Evolutionary conservation across 2,329 filamentous ascomycete genomes (phyloP).

Genomic region (Mariannaea sp.): DNA sequence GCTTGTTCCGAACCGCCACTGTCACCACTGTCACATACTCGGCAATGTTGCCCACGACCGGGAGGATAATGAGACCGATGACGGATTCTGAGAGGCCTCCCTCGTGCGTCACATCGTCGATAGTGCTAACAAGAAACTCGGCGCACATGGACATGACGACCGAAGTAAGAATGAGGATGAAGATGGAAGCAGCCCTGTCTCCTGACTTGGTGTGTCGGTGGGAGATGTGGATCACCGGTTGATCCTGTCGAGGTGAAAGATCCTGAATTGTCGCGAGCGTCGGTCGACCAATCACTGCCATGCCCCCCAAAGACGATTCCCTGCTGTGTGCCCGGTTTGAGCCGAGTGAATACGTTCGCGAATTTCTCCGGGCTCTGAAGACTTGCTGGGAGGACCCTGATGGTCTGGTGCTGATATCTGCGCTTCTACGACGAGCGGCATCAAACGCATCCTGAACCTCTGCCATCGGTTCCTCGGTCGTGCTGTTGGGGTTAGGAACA

Average conservation of each 20-base stretch:
- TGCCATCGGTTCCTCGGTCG: conserved; percentile 5
- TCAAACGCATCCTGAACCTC: not conserved
- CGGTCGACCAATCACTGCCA: conserved; percentile 28
- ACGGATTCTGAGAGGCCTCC: conserved; percentile 59
- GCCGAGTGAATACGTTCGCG: conserved; percentile 34
- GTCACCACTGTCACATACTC: conserved; percentile 67
- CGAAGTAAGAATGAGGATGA: conserved; percentile 59
- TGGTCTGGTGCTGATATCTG: conserved; percentile 9
- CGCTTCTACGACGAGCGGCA: not conserved
- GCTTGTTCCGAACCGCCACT: conserved; percentile 63
- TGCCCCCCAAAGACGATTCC: conserved; percentile 27
- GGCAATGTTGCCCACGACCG: conserved; percentile 66
- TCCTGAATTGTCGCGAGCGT: conserved; percentile 19
- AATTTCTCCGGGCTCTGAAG: conserved; percentile 29
- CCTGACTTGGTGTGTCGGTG: conserved; percentile 10
- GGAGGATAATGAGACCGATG: conserved; percentile 65
- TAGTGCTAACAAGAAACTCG: conserved; percentile 64
- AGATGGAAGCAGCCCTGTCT: conserved; percentile 47
- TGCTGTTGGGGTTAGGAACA: conserved; percentile 22
- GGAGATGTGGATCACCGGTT: not conserved
- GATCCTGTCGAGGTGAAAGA: conserved; percentile 22
- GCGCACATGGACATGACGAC: conserved; percentile 63
- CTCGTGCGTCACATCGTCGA: conserved; percentile 58
- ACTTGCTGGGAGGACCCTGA: conserved; percentile 28
- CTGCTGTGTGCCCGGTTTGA: conserved; percentile 32